phyloP scores from a whole-genome alignment of 1,284 basidiomycete species.

The Fistulina hepatica region DNA sequence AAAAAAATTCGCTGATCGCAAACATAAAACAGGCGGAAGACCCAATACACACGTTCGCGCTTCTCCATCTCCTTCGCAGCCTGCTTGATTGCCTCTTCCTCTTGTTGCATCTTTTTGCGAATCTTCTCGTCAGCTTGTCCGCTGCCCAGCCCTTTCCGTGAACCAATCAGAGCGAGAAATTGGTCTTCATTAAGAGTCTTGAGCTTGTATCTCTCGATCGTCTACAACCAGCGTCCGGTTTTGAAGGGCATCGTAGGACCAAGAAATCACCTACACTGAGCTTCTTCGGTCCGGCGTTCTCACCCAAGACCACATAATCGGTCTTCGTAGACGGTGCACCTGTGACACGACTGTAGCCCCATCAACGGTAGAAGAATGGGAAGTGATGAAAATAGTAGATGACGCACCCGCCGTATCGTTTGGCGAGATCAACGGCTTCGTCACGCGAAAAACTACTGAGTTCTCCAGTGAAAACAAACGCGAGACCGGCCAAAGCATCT shows the following conservation, averaged over 20 bases:
- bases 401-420: slow-evolving; percentile 83
- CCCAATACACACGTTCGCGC: too few relatives aligned
- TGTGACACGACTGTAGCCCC: slow-evolving; percentile 66
- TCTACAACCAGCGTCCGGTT: too few relatives aligned
- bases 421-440: slow-evolving; percentile 80
- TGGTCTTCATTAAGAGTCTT: slow-evolving; percentile 79
- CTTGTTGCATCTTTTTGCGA: slow-evolving; percentile 74
- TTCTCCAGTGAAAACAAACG: slow-evolving; percentile 96
- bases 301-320: slow-evolving; percentile 81
- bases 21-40: too few relatives aligned
- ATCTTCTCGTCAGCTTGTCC: slow-evolving; percentile 67
- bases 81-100: slow-evolving; percentile 61
- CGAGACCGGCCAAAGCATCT: slow-evolving; percentile 80
- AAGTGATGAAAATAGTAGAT: not conserved
- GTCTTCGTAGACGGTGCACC: slow-evolving; percentile 86
- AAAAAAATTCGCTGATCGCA: too few relatives aligned
- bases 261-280: too few relatives aligned
- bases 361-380: slow-evolving; percentile 1
- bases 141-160: slow-evolving; percentile 36
- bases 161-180: slow-evolving; percentile 76
- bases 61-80: slow-evolving; percentile 71
- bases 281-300: slow-evolving; percentile 83
- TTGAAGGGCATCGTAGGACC: too few relatives aligned
- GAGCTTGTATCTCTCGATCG: slow-evolving; percentile 73
- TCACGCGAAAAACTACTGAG: slow-evolving; percentile 81